These are phyloP conservation scores for Phytophthora cryptogea DNA, from an alignment of 352 stramenopile genomes.

Conservation along the genomic window DNA sequence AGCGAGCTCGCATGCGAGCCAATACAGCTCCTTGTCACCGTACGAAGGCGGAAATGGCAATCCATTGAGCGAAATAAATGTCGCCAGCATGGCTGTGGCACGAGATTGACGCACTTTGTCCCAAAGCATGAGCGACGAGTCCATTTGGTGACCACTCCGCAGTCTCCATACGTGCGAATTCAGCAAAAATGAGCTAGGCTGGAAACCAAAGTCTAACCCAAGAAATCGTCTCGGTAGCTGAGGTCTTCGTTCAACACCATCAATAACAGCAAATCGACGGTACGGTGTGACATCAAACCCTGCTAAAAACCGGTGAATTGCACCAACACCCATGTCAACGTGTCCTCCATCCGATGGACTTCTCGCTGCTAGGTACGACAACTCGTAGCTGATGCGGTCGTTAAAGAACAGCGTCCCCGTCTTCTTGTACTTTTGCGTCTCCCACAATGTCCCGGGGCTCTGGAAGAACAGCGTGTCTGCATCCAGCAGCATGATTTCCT, in stretches of 20 bases:
- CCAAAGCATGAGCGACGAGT: constrained; percentile 59
- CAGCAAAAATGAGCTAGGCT: constrained; percentile 39
- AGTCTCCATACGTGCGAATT: constrained; percentile 39
- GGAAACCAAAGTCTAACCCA: constrained; percentile 32
- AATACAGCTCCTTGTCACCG: constrained; percentile 64
- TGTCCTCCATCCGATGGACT: constrained; percentile 1
- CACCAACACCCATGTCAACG: constrained; percentile 10
- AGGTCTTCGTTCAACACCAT: neutral
- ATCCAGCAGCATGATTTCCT: constrained; percentile 57
- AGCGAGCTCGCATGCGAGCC: constrained; percentile 50
- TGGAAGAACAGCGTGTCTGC: constrained; percentile 57
- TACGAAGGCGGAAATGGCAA: constrained; percentile 34
- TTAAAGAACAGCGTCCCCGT: constrained; percentile 64
- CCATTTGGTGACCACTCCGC: constrained; percentile 53
- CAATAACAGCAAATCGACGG: constrained; percentile 6
- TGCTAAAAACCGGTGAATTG: constrained; percentile 44
- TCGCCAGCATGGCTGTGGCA: constrained; percentile 48
- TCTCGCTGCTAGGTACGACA: constrained; percentile 33
- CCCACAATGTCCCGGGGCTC: constrained; percentile 43
- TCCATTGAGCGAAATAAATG: constrained; percentile 42
- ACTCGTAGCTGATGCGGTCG: constrained; percentile 53
- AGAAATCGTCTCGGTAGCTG: constrained; percentile 1
- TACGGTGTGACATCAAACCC: constrained; percentile 43
- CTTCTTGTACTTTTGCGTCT: constrained; percentile 31
- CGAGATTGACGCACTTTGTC: constrained; percentile 42